Percentiles rank a stretch among this genome's conserved stretches.
Evolutionary conservation across 495 filamentous ascomycete genomes (phyloP).

Genomic region (Astrocystis sublimbata): DNA sequence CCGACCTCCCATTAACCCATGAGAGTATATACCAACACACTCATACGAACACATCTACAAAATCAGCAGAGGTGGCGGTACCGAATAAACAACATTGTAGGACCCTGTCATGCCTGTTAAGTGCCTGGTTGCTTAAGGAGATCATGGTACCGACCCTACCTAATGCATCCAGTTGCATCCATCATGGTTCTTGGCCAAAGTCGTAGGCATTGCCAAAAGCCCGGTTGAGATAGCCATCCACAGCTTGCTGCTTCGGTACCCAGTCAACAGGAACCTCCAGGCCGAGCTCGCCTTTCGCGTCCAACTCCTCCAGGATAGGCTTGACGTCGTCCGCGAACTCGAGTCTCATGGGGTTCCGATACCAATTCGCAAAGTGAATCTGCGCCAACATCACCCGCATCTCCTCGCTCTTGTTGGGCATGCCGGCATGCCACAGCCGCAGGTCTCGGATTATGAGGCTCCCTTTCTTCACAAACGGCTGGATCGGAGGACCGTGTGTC

Average conservation of each 20-base stretch:
- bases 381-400: slow-evolving; percentile 60
- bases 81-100: too few species aligned
- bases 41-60: too few species aligned
- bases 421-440: slow-evolving; percentile 62
- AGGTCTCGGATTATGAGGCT: slow-evolving; percentile 57
- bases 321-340: slow-evolving; percentile 50
- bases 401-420: slow-evolving; percentile 53
- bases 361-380: slow-evolving; percentile 53
- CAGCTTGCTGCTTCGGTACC: slow-evolving; percentile 35
- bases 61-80: too few species aligned
- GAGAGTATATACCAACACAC: too few species aligned
- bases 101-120: too few species aligned
- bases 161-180: background rate
- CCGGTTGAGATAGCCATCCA: slow-evolving; percentile 43
- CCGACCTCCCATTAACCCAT: too few species aligned
- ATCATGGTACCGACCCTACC: background rate
- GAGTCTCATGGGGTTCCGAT: slow-evolving; percentile 52
- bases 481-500: slow-evolving; percentile 44
- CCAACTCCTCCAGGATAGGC: slow-evolving; percentile 35
- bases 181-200: slow-evolving; percentile 39
- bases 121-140: too few species aligned
- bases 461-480: slow-evolving; percentile 54
- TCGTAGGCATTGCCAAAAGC: slow-evolving; percentile 54
- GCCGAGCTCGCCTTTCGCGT: slow-evolving; percentile 25
- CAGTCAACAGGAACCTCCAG: slow-evolving; percentile 50